phyloP scores from a whole-genome alignment of 2,329 filamentous ascomycete species.

The Rutstroemia sp. region DNA sequence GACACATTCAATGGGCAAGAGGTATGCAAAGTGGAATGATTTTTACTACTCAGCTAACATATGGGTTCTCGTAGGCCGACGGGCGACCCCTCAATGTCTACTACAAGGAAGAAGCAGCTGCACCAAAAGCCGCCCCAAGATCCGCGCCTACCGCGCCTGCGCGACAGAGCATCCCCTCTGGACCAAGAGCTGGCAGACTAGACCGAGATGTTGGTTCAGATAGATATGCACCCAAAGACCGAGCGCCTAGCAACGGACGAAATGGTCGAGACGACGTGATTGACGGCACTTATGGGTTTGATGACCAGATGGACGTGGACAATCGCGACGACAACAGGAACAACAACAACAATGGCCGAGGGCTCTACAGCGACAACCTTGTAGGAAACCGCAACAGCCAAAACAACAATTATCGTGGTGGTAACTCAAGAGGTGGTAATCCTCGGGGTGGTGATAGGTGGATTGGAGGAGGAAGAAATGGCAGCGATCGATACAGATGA shows the following conservation, averaged over 20 bases:
- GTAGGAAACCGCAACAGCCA: conserved; percentile 16
- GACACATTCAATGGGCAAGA: conserved; percentile 72
- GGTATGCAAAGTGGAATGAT: conserved; percentile 38
- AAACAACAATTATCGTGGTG: conserved; percentile 9
- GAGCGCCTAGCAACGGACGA: conserved; percentile 16
- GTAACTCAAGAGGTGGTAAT: conserved; percentile 13
- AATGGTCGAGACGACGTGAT: conserved; percentile 23
- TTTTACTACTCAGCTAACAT: conserved; percentile 1
- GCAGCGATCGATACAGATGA: conserved; percentile 21
- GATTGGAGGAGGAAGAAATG: conserved; percentile 17
- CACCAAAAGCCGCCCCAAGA: conserved; percentile 1
- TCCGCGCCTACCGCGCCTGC: neutral
- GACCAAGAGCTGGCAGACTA: conserved; percentile 25
- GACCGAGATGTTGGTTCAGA: conserved; percentile 19
- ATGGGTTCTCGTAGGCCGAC: conserved; percentile 49
- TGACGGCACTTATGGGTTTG: conserved; percentile 31
- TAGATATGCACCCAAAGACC: conserved; percentile 20
- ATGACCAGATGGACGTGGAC: conserved; percentile 30
- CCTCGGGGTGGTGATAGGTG: conserved; percentile 6
- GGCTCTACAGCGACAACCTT: conserved; percentile 29
- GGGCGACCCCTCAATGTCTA: conserved; percentile 68
- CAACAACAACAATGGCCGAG: conserved; percentile 10
- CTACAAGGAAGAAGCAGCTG: conserved; percentile 45
- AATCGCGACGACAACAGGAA: conserved; percentile 15
- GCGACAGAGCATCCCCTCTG: conserved; percentile 18